These are phyloP conservation scores for Coemansia sp. DNA, from an alignment of 192 early-diverging fungal species.

Conservation along the genomic window DNA sequence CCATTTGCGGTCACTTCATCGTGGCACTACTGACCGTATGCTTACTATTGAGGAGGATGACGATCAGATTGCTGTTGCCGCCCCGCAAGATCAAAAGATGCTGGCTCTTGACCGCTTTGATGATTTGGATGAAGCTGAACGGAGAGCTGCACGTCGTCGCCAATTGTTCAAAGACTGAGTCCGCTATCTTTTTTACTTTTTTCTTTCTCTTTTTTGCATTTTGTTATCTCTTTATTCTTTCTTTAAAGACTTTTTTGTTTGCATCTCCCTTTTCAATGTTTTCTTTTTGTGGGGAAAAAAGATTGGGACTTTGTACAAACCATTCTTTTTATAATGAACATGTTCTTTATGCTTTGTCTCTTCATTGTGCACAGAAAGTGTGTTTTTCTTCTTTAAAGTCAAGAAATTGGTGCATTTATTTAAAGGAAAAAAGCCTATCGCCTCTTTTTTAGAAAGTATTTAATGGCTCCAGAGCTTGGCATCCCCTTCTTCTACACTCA, in stretches of 20 bases:
- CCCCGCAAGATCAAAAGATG: background rate
- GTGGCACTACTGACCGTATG: constrained; percentile 29
- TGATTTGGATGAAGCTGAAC: constrained; percentile 25
- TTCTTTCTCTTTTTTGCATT: constrained; percentile 1
- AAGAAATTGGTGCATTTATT: background rate
- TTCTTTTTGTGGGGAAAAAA: background rate
- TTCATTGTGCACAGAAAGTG: too few species aligned
- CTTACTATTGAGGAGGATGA: constrained; percentile 47
- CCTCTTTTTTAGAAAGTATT: background rate
- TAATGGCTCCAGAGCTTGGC: background rate
- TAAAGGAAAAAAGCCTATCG: background rate
- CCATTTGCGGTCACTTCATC: constrained; percentile 14
- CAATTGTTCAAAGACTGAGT: constrained; percentile 34
- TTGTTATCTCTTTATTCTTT: constrained; percentile 5
- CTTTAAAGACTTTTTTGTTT: background rate
- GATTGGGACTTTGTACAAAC: background rate
- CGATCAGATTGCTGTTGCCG: background rate
- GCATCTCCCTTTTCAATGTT: background rate
- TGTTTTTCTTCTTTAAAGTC: background rate
- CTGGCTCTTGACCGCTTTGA: background rate
- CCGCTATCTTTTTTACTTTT: background rate
- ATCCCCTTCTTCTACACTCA: background rate
- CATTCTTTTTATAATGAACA: background rate
- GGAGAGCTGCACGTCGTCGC: constrained; percentile 40
- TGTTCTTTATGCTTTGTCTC: too few species aligned